These are phyloP conservation scores for Cucumis cinereus DNA, from an alignment of 306 rosid genomes.

Conservation along the genomic window DNA sequence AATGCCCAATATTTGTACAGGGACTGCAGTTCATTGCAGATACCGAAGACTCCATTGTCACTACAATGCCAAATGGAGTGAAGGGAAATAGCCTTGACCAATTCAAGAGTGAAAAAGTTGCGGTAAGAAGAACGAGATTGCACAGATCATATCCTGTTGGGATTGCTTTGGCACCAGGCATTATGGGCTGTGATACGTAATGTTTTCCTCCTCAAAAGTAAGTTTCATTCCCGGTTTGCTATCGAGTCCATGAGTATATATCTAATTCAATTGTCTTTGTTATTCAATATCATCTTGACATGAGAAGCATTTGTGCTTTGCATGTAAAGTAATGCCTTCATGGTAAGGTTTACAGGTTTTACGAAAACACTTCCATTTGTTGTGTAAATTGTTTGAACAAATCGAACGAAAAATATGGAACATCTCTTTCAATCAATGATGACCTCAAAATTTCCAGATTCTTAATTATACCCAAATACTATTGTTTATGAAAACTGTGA, in stretches of 20 bases:
- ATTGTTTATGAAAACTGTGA: background rate
- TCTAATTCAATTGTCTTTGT: background rate
- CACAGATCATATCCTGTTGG: slow-evolving; percentile 37
- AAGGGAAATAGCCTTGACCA: slow-evolving; percentile 6
- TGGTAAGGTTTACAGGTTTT: background rate
- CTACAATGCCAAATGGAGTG: background rate
- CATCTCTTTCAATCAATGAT: background rate
- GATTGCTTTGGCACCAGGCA: slow-evolving; percentile 18
- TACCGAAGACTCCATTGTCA: slow-evolving; percentile 8
- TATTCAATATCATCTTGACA: background rate
- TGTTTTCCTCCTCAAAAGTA: background rate
- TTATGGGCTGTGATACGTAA: slow-evolving; percentile 12
- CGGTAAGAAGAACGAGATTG: slow-evolving; percentile 19
- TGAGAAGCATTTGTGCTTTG: background rate
- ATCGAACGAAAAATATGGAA: background rate
- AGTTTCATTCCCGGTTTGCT: background rate
- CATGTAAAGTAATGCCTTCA: background rate
- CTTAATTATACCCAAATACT: background rate
- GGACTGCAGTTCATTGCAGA: slow-evolving; percentile 43
- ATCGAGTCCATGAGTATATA: background rate
- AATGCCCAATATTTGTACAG: slow-evolving; percentile 9
- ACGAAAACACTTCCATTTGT: background rate
- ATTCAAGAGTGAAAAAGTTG: slow-evolving; percentile 10
- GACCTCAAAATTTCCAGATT: too few relatives aligned
- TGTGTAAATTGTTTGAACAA: background rate